These are phyloP conservation scores for bread wheat (Triticum aestivum) DNA, from an alignment of 176 grass and related monocot genomes.

Conservation along the genomic window DNA sequence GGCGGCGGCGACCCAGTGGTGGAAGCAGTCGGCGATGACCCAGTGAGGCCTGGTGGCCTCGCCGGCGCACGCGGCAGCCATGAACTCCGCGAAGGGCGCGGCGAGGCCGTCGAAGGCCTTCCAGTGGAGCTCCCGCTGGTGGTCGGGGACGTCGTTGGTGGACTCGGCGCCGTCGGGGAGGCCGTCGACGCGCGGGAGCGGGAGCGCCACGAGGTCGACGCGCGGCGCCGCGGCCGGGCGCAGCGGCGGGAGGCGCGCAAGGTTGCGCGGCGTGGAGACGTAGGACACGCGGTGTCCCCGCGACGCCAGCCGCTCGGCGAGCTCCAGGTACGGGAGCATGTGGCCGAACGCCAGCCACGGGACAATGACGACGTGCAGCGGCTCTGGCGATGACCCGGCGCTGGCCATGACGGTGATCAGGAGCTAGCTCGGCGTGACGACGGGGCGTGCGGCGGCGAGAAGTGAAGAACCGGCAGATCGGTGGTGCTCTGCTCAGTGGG, in stretches of 20 bases:
- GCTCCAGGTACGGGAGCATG: background rate
- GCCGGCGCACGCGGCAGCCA: background rate
- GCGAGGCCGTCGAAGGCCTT: constrained; percentile 18
- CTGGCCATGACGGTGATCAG: background rate
- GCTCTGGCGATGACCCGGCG: background rate
- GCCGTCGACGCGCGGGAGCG: background rate
- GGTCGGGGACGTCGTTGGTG: background rate
- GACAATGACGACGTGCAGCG: background rate
- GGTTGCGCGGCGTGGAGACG: constrained; percentile 4
- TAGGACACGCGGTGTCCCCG: background rate
- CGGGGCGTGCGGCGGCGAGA: too few relatives aligned
- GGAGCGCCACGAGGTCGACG: background rate
- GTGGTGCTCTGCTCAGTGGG: too few relatives aligned
- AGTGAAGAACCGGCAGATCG: too few relatives aligned
- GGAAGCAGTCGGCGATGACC: background rate
- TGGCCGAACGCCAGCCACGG: background rate
- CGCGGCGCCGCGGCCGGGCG: background rate
- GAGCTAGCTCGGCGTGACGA: background rate
- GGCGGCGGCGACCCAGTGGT: background rate
- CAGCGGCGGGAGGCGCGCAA: background rate
- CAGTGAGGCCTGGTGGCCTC: background rate
- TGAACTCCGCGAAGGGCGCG: background rate
- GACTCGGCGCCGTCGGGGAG: background rate
- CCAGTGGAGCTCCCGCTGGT: background rate
- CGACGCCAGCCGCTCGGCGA: background rate